Percentiles rank a stretch among this genome's conserved stretches.
Conservation (phyloP, 2,329 filamentous ascomycete genomes). For the Dothiorella sarmentorum region DNA sequence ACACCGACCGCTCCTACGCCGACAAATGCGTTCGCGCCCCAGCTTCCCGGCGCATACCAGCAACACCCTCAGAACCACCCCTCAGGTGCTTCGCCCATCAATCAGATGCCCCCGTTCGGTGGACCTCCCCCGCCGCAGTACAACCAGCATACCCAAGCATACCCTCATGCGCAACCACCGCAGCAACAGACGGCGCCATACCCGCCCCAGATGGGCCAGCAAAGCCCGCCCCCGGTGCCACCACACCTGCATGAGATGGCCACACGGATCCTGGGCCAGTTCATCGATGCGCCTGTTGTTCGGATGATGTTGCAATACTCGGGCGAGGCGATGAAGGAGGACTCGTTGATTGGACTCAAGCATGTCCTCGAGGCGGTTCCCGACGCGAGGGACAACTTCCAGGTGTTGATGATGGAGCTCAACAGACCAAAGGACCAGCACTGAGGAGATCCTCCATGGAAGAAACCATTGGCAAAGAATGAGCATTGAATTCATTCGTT, state of each 20-base stretch:
- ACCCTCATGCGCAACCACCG: constrained; percentile 30
- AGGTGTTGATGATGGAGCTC: constrained; percentile 24
- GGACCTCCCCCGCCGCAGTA: constrained; percentile 24
- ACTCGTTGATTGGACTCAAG: constrained; percentile 71
- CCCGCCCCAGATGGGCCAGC: constrained; percentile 7
- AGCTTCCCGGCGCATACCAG: neutral
- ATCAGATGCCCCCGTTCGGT: neutral
- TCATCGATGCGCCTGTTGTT: constrained; percentile 42
- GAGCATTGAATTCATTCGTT: no score
- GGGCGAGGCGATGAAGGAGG: constrained; percentile 34
- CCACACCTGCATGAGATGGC: constrained; percentile 30
- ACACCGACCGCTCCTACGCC: constrained; percentile 19
- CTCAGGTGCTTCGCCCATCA: constrained; percentile 21
- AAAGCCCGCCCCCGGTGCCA: constrained; percentile 3
- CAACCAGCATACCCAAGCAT: constrained; percentile 31
- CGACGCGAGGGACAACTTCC: constrained; percentile 58
- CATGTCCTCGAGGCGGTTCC: constrained; percentile 65
- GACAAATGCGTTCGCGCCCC: neutral
- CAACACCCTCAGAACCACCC: neutral
- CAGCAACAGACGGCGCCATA: constrained; percentile 30
- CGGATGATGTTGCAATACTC: constrained; percentile 35
- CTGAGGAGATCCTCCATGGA: neutral
- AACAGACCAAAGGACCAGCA: neutral
- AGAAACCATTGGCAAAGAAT: neutral
- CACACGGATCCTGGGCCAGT: constrained; percentile 41